These are phyloP conservation scores for Penicillium longicatenatum DNA, from an alignment of 495 filamentous ascomycete genomes.

Conservation along the genomic window DNA sequence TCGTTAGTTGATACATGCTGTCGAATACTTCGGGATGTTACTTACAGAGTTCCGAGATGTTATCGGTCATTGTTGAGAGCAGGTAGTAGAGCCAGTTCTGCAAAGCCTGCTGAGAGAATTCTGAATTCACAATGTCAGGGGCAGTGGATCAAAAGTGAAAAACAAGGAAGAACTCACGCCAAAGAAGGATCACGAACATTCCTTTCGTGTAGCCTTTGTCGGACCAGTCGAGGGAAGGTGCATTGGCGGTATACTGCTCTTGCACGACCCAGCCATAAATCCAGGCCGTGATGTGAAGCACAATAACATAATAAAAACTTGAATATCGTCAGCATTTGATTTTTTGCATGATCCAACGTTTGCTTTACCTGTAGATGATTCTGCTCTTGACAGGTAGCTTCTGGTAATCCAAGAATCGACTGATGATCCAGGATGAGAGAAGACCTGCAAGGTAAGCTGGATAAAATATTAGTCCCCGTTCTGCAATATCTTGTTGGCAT, in stretches of 20 bases:
- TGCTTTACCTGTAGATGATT: conserved; percentile 36
- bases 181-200: conserved; percentile 49
- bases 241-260: conserved; percentile 45
- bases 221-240: conserved; percentile 45
- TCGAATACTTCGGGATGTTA: too few species aligned
- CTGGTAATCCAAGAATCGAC: conserved; percentile 45
- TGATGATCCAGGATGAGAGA: conserved; percentile 40
- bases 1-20: too few species aligned
- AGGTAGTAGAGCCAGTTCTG: conserved; percentile 62
- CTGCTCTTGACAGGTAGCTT: conserved; percentile 38
- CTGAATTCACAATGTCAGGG: conserved; percentile 10
- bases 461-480: neutral
- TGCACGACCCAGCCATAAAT: conserved; percentile 53
- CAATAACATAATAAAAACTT: conserved; percentile 46
- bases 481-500: neutral
- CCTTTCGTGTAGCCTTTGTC: conserved; percentile 47
- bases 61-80: conserved; percentile 56
- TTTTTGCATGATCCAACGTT: too few species aligned
- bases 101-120: conserved; percentile 45
- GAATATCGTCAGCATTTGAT: neutral
- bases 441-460: conserved; percentile 35
- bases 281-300: conserved; percentile 47
- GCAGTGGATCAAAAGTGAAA: neutral
- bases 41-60: conserved; percentile 56
- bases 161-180: conserved; percentile 26